Conservation (phyloP, 148 eudicot genomes). For the Cornus florida region DNA sequence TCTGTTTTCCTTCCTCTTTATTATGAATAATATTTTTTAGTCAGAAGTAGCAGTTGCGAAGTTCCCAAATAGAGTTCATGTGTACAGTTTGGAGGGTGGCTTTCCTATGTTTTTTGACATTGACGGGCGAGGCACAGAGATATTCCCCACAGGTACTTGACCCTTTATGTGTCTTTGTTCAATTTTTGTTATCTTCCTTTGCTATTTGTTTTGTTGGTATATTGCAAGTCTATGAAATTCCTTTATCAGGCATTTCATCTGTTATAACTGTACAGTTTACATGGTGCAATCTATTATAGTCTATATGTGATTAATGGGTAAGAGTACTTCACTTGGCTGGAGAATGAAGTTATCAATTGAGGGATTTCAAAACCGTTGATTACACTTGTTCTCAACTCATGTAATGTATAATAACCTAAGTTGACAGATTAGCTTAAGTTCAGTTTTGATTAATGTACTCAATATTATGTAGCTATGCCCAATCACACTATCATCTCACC, state of each 20-base stretch:
- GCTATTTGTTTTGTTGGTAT: not conserved
- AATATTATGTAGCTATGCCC: too few relatives aligned
- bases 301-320: not conserved
- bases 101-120: constrained; percentile 78
- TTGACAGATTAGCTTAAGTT: too few relatives aligned
- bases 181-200: not conserved
- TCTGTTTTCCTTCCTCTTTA: not conserved
- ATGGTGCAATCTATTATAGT: not conserved
- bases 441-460: too few relatives aligned
- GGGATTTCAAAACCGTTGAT: not conserved
- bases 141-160: constrained; percentile 81
- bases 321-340: not conserved
- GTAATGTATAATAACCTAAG: not conserved
- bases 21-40: constrained; percentile 23
- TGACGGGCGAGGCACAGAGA: constrained; percentile 82
- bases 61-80: constrained; percentile 77
- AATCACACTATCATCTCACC: too few relatives aligned
- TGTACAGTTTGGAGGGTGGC: constrained; percentile 83
- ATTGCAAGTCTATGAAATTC: not conserved
- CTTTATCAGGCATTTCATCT: not conserved
- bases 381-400: not conserved
- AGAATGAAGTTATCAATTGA: not conserved
- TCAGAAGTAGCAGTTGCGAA: constrained; percentile 74
- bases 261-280: not conserved
- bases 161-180: not conserved